These are phyloP conservation scores for Fusarium sp. DNA, from an alignment of 2,329 filamentous ascomycete species.

Conservation along the genomic window DNA sequence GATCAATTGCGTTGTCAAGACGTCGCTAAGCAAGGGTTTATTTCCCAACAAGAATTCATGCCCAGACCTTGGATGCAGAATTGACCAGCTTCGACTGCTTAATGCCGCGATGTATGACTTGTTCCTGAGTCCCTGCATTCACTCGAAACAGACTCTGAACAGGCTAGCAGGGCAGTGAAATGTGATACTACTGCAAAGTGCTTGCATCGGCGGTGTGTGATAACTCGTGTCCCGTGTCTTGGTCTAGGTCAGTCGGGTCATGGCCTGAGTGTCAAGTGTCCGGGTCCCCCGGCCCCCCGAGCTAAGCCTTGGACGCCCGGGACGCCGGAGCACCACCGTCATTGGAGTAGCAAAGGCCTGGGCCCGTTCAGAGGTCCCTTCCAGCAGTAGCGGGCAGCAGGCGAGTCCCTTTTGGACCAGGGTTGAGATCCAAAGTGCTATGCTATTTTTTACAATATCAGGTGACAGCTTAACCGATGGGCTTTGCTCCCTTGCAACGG, in stretches of 20 bases:
- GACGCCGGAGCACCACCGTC: conserved; percentile 6
- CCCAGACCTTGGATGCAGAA: neutral
- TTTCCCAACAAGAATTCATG: neutral
- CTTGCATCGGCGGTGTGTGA: conserved; percentile 10
- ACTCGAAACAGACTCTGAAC: neutral
- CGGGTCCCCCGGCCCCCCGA: conserved; percentile 23
- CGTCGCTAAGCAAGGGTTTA: neutral
- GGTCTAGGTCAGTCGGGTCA: neutral
- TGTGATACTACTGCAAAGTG: conserved; percentile 9
- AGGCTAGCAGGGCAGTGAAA: neutral
- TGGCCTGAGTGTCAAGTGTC: conserved; percentile 15
- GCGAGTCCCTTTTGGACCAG: conserved; percentile 15
- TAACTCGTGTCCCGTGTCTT: neutral
- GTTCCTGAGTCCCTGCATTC: conserved; percentile 2
- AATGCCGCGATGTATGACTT: neutral
- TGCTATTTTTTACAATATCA: conserved; percentile 22
- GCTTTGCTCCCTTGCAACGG: conserved; percentile 16
- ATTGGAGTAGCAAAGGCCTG: conserved; percentile 8
- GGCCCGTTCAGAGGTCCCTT: conserved; percentile 25
- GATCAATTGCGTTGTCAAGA: conserved; percentile 14
- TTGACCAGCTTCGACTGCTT: neutral
- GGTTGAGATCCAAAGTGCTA: conserved; percentile 6
- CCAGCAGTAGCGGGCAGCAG: conserved; percentile 34
- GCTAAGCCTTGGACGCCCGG: neutral
- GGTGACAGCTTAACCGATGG: conserved; percentile 27